Percentiles rank a stretch among this genome's conserved stretches.
Evolutionary conservation across 2,329 filamentous ascomycete genomes (phyloP).

Genomic region (Claviceps purpurea): DNA sequence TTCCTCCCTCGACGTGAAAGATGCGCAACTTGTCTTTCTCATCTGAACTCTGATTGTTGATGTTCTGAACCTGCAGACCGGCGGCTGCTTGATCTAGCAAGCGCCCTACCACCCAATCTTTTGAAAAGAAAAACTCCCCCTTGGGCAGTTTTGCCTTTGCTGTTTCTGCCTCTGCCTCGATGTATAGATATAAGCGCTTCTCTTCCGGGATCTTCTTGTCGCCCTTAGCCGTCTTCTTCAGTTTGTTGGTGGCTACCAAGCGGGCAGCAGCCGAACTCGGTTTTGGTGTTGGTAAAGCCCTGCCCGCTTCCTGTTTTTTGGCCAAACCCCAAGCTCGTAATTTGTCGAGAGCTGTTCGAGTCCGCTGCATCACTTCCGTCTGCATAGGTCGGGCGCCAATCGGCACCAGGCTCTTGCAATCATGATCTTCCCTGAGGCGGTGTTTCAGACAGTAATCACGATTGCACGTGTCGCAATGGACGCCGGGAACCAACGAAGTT

Average conservation of each 20-base stretch:
- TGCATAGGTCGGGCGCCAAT: slow-evolving; percentile 35
- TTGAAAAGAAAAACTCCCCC: slow-evolving; percentile 67
- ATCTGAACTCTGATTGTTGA: slow-evolving; percentile 64
- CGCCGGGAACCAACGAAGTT: slow-evolving; percentile 51
- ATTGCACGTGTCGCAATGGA: slow-evolving; percentile 60
- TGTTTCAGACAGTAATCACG: slow-evolving; percentile 68
- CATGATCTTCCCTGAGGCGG: slow-evolving; percentile 65
- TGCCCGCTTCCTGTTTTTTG: slow-evolving; percentile 51
- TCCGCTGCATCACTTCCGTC: slow-evolving; percentile 44
- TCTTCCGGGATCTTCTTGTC: slow-evolving; percentile 68
- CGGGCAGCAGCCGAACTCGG: slow-evolving; percentile 50
- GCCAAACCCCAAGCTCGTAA: slow-evolving; percentile 69
- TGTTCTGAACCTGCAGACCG: slow-evolving; percentile 64
- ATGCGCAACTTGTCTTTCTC: slow-evolving; percentile 73
- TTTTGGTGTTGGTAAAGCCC: slow-evolving; percentile 48
- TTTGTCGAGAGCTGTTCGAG: slow-evolving; percentile 60
- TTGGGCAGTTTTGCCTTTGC: slow-evolving; percentile 71
- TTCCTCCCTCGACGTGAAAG: slow-evolving; percentile 84
- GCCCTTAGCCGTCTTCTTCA: slow-evolving; percentile 84
- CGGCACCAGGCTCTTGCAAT: slow-evolving; percentile 63
- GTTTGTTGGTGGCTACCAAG: slow-evolving; percentile 54
- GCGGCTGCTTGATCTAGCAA: slow-evolving; percentile 68
- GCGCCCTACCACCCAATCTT: slow-evolving; percentile 81
- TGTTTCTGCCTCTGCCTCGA: slow-evolving; percentile 81
- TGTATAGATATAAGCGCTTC: slow-evolving; percentile 79